phyloP scores from a whole-genome alignment of 164 flowering plant genomes.

The Vitis rotundifolia region DNA sequence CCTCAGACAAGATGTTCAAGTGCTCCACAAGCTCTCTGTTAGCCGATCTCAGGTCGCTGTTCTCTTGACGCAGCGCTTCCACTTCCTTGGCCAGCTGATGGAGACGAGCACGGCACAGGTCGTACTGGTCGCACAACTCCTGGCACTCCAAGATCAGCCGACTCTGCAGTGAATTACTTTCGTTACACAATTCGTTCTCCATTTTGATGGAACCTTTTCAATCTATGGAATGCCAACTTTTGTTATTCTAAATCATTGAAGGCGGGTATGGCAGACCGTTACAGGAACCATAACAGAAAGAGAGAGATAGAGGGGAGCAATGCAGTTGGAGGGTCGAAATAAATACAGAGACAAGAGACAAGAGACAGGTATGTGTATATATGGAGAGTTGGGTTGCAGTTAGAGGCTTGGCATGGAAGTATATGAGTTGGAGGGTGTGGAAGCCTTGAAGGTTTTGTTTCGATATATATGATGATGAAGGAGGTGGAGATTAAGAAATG shows the following conservation, averaged over 20 bases:
- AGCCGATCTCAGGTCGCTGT: slow-evolving; percentile 20
- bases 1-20: slow-evolving; percentile 16
- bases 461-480: background rate
- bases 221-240: no score
- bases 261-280: background rate
- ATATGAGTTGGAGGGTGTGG: background rate
- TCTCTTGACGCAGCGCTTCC: slow-evolving; percentile 24
- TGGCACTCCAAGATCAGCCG: slow-evolving; percentile 32
- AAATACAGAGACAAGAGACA: no score
- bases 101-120: slow-evolving; percentile 25
- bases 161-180: slow-evolving; percentile 12
- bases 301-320: background rate
- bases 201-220: no score
- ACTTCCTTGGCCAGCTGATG: slow-evolving; percentile 13
- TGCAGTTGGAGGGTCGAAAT: no score
- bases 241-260: background rate
- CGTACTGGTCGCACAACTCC: slow-evolving; percentile 21
- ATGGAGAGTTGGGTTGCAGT: no score
- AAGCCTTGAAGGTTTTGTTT: background rate
- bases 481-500: background rate
- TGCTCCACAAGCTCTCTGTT: slow-evolving; percentile 23
- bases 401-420: slow-evolving; percentile 7
- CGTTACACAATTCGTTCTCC: no score
- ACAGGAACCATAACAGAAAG: background rate
- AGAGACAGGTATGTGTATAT: no score